phyloP scores from a whole-genome alignment of 1,284 basidiomycete species.

The Singerocomus inundabilis region DNA sequence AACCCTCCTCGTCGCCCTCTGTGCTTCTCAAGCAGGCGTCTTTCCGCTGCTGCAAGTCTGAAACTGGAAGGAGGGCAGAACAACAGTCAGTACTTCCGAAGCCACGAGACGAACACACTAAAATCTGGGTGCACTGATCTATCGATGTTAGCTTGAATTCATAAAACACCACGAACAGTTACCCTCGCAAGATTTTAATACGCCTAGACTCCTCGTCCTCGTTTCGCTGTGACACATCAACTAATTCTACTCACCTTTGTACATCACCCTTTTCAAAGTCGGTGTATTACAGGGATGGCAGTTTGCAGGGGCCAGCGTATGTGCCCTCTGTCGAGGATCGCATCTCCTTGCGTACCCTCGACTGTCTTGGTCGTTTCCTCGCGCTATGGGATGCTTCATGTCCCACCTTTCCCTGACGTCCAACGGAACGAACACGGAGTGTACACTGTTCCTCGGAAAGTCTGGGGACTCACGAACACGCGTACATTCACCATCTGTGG shows the following conservation, averaged over 20 bases:
- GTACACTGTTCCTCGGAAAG: background rate
- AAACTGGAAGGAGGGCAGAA: background rate
- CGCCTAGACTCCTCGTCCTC: background rate
- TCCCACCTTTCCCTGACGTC: background rate
- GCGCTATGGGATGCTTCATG: background rate
- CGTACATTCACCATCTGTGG: background rate
- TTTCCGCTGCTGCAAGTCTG: background rate
- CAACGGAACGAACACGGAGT: background rate
- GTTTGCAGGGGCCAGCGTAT: background rate
- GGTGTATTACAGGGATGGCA: background rate
- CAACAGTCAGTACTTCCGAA: background rate
- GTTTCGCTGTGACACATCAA: too few relatives aligned
- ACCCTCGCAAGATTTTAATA: background rate
- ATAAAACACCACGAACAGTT: background rate
- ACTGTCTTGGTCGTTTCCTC: background rate
- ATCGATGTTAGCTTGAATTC: background rate
- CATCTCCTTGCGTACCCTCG: background rate
- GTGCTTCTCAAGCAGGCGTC: background rate
- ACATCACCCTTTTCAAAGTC: background rate
- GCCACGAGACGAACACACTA: background rate
- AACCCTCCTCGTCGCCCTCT: background rate
- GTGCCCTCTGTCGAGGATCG: background rate
- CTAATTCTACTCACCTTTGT: background rate
- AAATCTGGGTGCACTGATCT: background rate
- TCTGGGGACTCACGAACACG: background rate